Conservation (phyloP, 805 yeast genomes). For the Zygotorulaspora chibaensis region DNA sequence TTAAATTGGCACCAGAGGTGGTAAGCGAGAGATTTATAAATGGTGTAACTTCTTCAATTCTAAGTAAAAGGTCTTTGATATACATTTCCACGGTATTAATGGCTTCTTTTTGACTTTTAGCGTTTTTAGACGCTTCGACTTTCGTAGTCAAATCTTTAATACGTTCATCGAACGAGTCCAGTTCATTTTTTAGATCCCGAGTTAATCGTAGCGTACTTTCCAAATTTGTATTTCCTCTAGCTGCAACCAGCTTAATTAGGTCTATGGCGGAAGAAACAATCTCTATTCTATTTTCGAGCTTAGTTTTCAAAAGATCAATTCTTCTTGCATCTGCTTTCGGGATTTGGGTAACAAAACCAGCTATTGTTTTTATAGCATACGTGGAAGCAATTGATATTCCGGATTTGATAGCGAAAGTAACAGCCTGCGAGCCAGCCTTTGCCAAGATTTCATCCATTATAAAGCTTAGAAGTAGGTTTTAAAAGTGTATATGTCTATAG, state of each 20-base stretch:
- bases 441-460: slow-evolving; percentile 41
- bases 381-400: slow-evolving; percentile 72
- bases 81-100: slow-evolving; percentile 45
- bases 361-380: slow-evolving; percentile 63
- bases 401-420: slow-evolving; percentile 73
- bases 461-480: not conserved
- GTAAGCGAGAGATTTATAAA: slow-evolving; percentile 59
- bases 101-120: slow-evolving; percentile 33
- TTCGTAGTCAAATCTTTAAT: slow-evolving; percentile 40
- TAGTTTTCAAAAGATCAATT: slow-evolving; percentile 41
- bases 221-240: slow-evolving; percentile 56
- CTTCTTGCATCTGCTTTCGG: slow-evolving; percentile 49
- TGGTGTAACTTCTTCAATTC: slow-evolving; percentile 68
- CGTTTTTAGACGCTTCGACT: slow-evolving; percentile 30
- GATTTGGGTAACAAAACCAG: slow-evolving; percentile 41
- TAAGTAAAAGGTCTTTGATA: slow-evolving; percentile 44
- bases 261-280: slow-evolving; percentile 67
- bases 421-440: slow-evolving; percentile 70
- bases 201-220: slow-evolving; percentile 53
- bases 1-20: slow-evolving; percentile 62
- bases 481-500: not conserved
- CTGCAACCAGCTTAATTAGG: slow-evolving; percentile 55
- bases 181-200: slow-evolving; percentile 50
- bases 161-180: slow-evolving; percentile 51
- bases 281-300: slow-evolving; percentile 53